Evolutionary conservation across 2,329 filamentous ascomycete species (phyloP), one percentile per base, ranked within the genome.

Genomic region (Colletotrichum gigasporum): DNA sequence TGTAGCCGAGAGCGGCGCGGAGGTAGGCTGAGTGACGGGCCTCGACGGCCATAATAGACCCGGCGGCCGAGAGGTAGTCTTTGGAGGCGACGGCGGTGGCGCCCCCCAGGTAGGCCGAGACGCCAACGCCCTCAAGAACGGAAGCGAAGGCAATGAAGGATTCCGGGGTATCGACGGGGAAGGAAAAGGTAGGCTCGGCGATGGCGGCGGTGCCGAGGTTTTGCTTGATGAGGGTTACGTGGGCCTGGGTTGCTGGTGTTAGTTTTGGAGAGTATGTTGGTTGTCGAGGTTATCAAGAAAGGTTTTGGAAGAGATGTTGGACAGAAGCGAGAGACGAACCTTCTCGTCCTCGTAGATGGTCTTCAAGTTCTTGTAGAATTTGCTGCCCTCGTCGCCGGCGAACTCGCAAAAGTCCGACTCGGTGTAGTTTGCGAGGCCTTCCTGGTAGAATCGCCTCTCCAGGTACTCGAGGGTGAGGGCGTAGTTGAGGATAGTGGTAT

Each of bases 101-200:
- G 16, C 87, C 88, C 45, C 87, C 86, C 45, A 91, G 79, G 77
- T 89, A 90, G 3, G 89, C 80, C 2, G 84, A 85, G 77, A 91
- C 89, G 8, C 89, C 83, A 26, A 89, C 83, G 70, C 91, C 89
- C 61, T 90, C 84, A 22, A 91, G 79, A 71, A 92, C 87, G 57
- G 84, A 84, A 22, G 85, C 88, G 1, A 88, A 89, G 4, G 83
- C 84, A 1, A 91, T 78, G 76, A 89, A 89, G 30, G 79, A 78
- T 63, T 85, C 83, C 72, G 83, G 82, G 63, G 83, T 80, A 60
- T 87, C 87, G 63, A 80, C 78, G 18, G 83, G 82, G 76, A 89
- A 89, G 18, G 85, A 85, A 28, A 81, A 84, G 52, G 50, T 53
- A 3, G 66, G 66, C 75, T 50, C 79, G 74, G 32, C 81, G 78